These are phyloP conservation scores for Globisporangium viniferum DNA, from an alignment of 352 stramenopile genomes.

Conservation along the genomic window DNA sequence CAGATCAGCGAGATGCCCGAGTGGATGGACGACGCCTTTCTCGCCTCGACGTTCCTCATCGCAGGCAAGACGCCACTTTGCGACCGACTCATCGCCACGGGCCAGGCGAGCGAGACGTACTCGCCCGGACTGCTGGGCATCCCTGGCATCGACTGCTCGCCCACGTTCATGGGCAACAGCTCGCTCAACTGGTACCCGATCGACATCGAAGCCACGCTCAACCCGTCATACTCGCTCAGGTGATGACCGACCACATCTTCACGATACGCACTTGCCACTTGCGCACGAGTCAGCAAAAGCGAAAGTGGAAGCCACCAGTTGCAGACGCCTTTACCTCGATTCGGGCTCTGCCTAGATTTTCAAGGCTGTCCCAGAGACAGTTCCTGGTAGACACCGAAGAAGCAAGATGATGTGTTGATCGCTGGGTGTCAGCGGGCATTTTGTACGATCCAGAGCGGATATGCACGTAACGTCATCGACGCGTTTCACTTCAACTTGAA, in stretches of 20 bases:
- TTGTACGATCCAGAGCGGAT: neutral
- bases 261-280: neutral
- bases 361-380: neutral
- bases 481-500: constrained; percentile 3
- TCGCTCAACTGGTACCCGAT: constrained; percentile 15
- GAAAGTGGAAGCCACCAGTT: neutral
- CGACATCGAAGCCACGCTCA: constrained; percentile 2
- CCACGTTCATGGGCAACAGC: constrained; percentile 6
- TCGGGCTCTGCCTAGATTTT: neutral
- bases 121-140: neutral
- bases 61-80: constrained; percentile 11
- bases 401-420: neutral
- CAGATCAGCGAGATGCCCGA: neutral
- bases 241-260: neutral
- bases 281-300: neutral
- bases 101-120: neutral
- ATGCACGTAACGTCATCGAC: neutral
- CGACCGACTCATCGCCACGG: constrained; percentile 1
- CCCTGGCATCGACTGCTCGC: constrained; percentile 4
- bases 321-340: neutral
- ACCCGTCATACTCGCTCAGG: constrained; percentile 10
- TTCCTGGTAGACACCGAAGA: neutral
- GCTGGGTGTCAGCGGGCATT: neutral
- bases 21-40: constrained; percentile 7
- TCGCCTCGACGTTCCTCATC: constrained; percentile 7